Conservation (phyloP, 495 filamentous ascomycete genomes). For the Penicilliopsis zonata region DNA sequence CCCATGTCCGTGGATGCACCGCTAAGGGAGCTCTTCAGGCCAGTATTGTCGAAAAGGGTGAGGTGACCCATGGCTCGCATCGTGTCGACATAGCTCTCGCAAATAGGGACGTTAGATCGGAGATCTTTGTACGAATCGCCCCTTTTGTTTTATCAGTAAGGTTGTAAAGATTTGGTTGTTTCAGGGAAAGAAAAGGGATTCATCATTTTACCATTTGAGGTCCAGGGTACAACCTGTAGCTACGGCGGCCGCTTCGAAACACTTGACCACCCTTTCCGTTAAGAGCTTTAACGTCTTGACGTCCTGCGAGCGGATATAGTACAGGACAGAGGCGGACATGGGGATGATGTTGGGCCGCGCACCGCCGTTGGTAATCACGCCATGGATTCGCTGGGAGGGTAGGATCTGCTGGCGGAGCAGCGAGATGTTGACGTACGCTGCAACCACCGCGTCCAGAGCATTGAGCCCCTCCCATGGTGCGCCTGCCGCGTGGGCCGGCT, state of each 20-base stretch:
- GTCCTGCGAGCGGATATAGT: slow-evolving; percentile 34
- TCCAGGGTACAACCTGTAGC: slow-evolving; percentile 51
- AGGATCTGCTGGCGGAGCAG: slow-evolving; percentile 45
- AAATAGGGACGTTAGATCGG: too few relatives aligned
- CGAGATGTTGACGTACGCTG: slow-evolving; percentile 39
- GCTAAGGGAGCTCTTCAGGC: too few relatives aligned
- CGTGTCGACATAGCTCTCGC: too few relatives aligned
- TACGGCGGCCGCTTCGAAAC: slow-evolving; percentile 46
- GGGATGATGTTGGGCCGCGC: slow-evolving; percentile 43
- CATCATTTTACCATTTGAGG: too few relatives aligned
- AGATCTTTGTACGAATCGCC: too few relatives aligned
- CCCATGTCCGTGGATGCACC: too few relatives aligned
- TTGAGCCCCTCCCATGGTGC: slow-evolving; percentile 47
- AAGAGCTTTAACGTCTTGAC: slow-evolving; percentile 34
- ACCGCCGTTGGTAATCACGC: slow-evolving; percentile 37
- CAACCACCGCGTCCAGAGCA: slow-evolving; percentile 43
- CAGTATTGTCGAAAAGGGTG: too few relatives aligned
- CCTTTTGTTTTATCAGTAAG: too few relatives aligned
- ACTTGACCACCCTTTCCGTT: slow-evolving; percentile 40
- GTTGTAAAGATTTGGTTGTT: too few relatives aligned
- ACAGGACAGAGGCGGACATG: slow-evolving; percentile 28
- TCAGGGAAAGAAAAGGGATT: too few relatives aligned
- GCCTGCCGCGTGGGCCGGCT: slow-evolving; percentile 32
- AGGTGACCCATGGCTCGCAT: too few relatives aligned
- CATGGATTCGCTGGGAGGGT: slow-evolving; percentile 39